Evolutionary conservation across 2,329 filamentous ascomycete species (phyloP), one percentile per base, ranked within the genome.

Genomic region (Claviceps monticola): DNA sequence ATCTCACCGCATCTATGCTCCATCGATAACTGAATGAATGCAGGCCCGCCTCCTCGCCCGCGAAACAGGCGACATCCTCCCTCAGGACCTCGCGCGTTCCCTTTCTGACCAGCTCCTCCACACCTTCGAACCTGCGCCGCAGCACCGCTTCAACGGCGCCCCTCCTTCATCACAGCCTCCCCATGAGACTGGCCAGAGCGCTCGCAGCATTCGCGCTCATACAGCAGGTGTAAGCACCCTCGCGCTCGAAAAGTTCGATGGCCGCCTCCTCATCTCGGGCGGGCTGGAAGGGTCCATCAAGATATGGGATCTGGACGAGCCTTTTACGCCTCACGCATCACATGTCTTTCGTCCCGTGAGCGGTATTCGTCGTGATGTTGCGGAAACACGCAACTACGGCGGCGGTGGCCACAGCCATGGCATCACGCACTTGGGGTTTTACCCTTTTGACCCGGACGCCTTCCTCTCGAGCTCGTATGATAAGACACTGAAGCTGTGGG

Each of bases 261-360:
- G 86, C 3, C 63, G 64, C 59, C 85, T 86, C 57, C 75, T 96
- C 56, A 68, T 95, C 2, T 95, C 90, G 0, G 91, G 88, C 4
- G 89, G 90, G 34, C 84, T 87, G 4, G 88, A 95, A 62, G 87
- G 86, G 9, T 86, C 85, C 1, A 80, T 96, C 61, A 86, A 83
- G 58, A 70, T 96, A 46, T 96, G 90, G 90, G 84, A 96, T 67
- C 76, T 96, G 6, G 86, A 95, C 60, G 70, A 76, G 48, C 71
- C 73, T 58, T 64, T 63, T 13, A 72, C 72, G 54, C 66, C 71
- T 5, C 70, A 68, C 56, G 64, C 55, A 55, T 65, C 65, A 38
- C 74, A 74, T 60, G 74, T 64, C 17, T 83, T 76, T 59, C 73
- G 69, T 6, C 78, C 86, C 2, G 64, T 75, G 19, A 75, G 72